Base-by-base conservation (phyloP, 2,329 filamentous ascomycete species). In the Ceratocystiopsis sp. region DNA sequence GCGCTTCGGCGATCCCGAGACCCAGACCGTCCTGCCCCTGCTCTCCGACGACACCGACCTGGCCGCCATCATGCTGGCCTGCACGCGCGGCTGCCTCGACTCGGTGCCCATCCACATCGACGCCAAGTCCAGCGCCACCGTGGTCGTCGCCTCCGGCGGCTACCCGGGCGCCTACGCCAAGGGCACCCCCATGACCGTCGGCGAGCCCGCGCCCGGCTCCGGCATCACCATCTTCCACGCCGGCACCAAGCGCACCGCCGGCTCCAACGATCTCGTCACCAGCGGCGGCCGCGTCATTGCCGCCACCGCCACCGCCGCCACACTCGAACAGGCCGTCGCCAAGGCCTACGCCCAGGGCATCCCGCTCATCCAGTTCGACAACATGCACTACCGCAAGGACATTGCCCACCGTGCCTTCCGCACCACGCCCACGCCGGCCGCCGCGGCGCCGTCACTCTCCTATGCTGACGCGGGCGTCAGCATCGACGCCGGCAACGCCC, bases 391-490 rank as follows among this genome's bases (percentile, higher is more conserved):
- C 67, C 75, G 89, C 52, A 91, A 79, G 60, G 91, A 96, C 50
- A 96, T 98, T 59, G 91, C 85, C 13, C 77, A 87, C 61, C 76
- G 83, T 43, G 75, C 76, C 16, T 78, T 80, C 25, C 25, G 25
- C 69, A 71, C 46, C 55, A 59, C 14, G n/a, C 42, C 46, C 55
- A 59, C 14, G n/a, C 42, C 13, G 25, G 35, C 46, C 55, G 14
- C 49, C 1, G 59, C 59, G 14, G 62, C 66, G 47, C 63, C 68
- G 42, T 66, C 69, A 42, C 71, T 98, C 58, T 96, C 91, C 9
- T 98, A 98, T 57, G 91, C 89, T 10, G 75, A 84, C 41, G 86
- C 91, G 2, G 91, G 91, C 45, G 91, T 98, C 18, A 91, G 84
- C 53, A 94, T 98, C 49, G 85, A 94, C 50, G 84, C 84, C 8